Conservation (phyloP, 805 yeast genomes). For the Clavispora asparagi region DNA sequence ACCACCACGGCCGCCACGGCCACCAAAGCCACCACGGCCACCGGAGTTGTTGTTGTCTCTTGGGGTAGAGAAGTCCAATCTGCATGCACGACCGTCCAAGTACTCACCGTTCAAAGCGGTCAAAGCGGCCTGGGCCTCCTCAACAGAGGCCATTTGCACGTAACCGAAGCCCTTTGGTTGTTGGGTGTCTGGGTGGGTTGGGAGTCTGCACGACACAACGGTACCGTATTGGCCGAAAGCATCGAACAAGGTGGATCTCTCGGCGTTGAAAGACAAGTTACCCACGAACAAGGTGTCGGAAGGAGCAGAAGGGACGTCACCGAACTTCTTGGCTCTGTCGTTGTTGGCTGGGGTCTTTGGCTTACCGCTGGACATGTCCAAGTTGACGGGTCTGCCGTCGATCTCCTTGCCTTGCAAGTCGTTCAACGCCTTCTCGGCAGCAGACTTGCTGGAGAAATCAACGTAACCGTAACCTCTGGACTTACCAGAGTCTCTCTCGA, state of each 20-base stretch:
- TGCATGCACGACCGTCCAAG: conserved; percentile 87
- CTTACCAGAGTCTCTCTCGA: conserved; percentile 87
- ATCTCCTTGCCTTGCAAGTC: conserved; percentile 90
- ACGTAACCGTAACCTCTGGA: conserved; percentile 98
- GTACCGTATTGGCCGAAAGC: conserved; percentile 74
- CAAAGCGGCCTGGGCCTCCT: conserved; percentile 85
- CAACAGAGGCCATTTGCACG: conserved; percentile 82
- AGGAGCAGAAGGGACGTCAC: conserved; percentile 88
- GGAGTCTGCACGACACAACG: conserved; percentile 86
- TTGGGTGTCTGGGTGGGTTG: conserved; percentile 98
- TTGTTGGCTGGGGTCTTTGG: conserved; percentile 56
- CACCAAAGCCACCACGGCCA: conserved; percentile 36
- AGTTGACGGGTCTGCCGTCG: conserved; percentile 94
- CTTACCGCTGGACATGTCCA: conserved; percentile 85
- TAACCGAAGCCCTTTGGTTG: conserved; percentile 99
- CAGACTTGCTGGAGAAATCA: conserved; percentile 73
- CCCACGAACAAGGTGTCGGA: conserved; percentile 96
- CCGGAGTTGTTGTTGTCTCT: conserved; percentile 43
- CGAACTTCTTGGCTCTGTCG: conserved; percentile 84
- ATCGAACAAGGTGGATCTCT: conserved; percentile 71
- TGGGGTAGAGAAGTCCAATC: conserved; percentile 94
- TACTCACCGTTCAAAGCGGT: conserved; percentile 84
- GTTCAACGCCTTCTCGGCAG: conserved; percentile 81
- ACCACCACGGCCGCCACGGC: conserved; percentile 21
- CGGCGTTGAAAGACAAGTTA: conserved; percentile 87